A percentile compares a stretch with the other conserved stretches of the same genome.
Evolutionary conservation across 805 yeast genomes (phyloP).

Genomic region (Ascoidea tarda): DNA sequence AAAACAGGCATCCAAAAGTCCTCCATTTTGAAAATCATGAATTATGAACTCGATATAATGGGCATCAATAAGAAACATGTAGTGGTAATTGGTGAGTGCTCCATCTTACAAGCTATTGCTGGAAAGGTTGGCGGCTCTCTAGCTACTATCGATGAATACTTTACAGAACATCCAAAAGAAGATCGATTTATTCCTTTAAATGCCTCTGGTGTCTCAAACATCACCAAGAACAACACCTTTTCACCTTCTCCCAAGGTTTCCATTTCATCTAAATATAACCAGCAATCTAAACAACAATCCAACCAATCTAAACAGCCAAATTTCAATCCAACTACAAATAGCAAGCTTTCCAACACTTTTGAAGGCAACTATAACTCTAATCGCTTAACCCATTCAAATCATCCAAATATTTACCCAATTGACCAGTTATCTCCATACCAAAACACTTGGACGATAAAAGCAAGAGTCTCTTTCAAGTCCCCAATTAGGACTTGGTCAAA

Average conservation of each 20-base stretch:
- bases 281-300: conserved; percentile 11
- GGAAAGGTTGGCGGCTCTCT: conserved; percentile 24
- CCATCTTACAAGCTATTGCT: background rate
- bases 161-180: conserved; percentile 33
- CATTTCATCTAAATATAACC: conserved; percentile 8
- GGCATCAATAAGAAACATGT: conserved; percentile 20
- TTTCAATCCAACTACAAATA: conserved; percentile 2
- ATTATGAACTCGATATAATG: conserved; percentile 26
- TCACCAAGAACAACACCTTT: conserved; percentile 5
- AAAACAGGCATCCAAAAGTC: conserved; percentile 31
- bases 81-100: conserved; percentile 12
- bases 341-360: conserved; percentile 1
- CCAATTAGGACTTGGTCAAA: conserved; percentile 84
- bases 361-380: conserved; percentile 1
- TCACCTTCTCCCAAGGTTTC: background rate
- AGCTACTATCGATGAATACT: conserved; percentile 39
- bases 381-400: conserved; percentile 12
- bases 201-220: conserved; percentile 13
- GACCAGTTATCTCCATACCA: conserved; percentile 88
- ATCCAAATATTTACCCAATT: conserved; percentile 48
- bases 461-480: conserved; percentile 78
- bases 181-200: conserved; percentile 1
- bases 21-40: conserved; percentile 25
- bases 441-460: conserved; percentile 84
- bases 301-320: conserved; percentile 11